Conservation (phyloP, 495 filamentous ascomycete species). For the Margaritispora aquatica region DNA sequence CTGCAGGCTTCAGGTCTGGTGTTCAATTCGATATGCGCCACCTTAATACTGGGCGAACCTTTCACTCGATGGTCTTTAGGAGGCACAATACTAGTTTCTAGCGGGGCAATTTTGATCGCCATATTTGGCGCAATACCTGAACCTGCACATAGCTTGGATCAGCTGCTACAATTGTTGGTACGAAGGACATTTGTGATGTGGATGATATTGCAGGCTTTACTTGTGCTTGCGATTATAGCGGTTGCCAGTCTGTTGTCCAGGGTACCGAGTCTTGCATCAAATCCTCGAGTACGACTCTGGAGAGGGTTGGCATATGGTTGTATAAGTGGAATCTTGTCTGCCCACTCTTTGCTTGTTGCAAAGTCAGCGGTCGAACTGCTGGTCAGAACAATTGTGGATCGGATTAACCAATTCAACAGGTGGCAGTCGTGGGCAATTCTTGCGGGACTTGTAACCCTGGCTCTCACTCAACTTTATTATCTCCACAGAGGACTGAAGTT, state of each 20-base stretch:
- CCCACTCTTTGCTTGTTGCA: conserved; percentile 85
- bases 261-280: conserved; percentile 43
- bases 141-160: conserved; percentile 79
- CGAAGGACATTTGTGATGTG: conserved; percentile 77
- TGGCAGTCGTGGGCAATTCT: conserved; percentile 98
- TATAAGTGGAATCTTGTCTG: conserved; percentile 88
- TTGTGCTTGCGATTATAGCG: conserved; percentile 63
- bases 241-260: conserved; percentile 51
- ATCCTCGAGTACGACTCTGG: conserved; percentile 63
- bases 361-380: conserved; percentile 96
- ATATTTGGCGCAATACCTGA: conserved; percentile 94
- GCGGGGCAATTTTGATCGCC: conserved; percentile 83
- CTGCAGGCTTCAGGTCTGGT: conserved; percentile 94
- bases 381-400: conserved; percentile 84
- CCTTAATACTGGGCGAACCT: conserved; percentile 85
- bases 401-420: conserved; percentile 88
- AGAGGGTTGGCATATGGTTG: conserved; percentile 84
- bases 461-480: conserved; percentile 89
- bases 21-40: conserved; percentile 97
- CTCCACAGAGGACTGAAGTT: conserved; percentile 90
- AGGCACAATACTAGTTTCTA: conserved; percentile 82
- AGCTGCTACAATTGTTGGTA: conserved; percentile 71
- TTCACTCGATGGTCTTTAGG: conserved; percentile 88
- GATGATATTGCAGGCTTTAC: conserved; percentile 72
- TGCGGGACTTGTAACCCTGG: conserved; percentile 71